Evolutionary conservation across 2,329 filamentous ascomycete species (phyloP), one percentile per base, ranked within the genome.

Genomic region (Pleoardoris graminearum): DNA sequence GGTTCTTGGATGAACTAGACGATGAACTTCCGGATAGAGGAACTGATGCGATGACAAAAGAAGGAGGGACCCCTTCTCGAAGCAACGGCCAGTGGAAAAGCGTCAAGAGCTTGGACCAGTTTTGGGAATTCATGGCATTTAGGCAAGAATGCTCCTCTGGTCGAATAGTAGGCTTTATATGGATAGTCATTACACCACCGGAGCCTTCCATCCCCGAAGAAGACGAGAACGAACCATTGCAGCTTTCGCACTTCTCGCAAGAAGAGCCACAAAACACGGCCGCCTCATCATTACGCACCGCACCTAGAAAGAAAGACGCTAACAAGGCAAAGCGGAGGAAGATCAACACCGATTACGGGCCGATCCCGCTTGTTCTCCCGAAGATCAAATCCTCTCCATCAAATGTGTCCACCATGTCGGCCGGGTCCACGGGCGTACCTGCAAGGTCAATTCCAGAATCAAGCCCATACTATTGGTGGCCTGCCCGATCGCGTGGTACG

Each of bases 61-160:
- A 69, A 59, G 53, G 69, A 61, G 52, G 78, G 76, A 74, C 71
- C 48, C 71, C 72, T 10, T 73, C 69, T 25, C 75, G 82, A 59
- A 82, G 83, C 59, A 80, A 78, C 22, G 89, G 89, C 0, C 80
- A 84, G 51, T 99, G 94, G 94, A 89, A 86, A 69, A 91, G 88
- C 54, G 86, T 97, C 21, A 87, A 82, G 68, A 89, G 85, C 0
- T 77, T 99, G 35, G 89, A 92, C n/a, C 86, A 92, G 61, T 99
- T 99, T 67, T 99, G 94, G 94, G 94, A 99, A 57, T 89, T 96
- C 82, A 97, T 99, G 93, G 88, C 92, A 0, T 97, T 90, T 68
- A 82, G 94, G 51, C 94, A 97, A 70, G 94, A 99, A 69, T 99
- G 94, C 68, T 96, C 92, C 0, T 90, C 91, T 29, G 95, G 94